phyloP scores from a whole-genome alignment of 176 grass and related monocot genomes.

The Microstegium vimineum region DNA sequence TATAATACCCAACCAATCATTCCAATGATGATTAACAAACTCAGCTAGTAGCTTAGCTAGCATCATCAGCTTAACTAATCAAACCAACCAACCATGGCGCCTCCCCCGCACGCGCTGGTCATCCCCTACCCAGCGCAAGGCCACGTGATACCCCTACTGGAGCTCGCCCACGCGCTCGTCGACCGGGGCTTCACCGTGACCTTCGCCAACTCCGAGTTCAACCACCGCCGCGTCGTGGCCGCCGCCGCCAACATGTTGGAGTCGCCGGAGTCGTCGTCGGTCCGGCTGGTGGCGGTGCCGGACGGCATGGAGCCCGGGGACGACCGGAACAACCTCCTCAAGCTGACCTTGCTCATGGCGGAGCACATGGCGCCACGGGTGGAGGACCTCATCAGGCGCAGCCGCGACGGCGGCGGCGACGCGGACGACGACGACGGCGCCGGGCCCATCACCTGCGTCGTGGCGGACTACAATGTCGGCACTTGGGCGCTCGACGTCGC shows the following conservation, averaged over 20 bases:
- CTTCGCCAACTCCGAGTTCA: constrained; percentile 64
- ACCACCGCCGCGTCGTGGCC: constrained; percentile 36
- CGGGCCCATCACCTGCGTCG: constrained; percentile 42
- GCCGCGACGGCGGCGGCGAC: too few species aligned
- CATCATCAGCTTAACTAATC: neutral
- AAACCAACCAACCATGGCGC: neutral
- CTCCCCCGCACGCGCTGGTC: constrained; percentile 25
- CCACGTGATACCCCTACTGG: constrained; percentile 60
- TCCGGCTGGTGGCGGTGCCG: constrained; percentile 38
- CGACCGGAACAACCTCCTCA: constrained; percentile 32
- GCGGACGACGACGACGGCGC: neutral
- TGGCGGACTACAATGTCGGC: constrained; percentile 36
- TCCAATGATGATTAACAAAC: neutral
- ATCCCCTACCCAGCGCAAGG: constrained; percentile 62
- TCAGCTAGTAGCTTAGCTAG: neutral
- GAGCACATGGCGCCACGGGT: constrained; percentile 33
- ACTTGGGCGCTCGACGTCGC: constrained; percentile 35
- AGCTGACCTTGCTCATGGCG: neutral
- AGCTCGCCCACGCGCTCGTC: constrained; percentile 41
- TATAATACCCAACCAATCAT: neutral
- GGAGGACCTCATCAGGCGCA: constrained; percentile 34
- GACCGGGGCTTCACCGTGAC: constrained; percentile 50
- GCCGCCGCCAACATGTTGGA: neutral
- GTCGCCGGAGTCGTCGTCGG: neutral
- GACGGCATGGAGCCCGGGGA: constrained; percentile 51